phyloP scores from a whole-genome alignment of 2,329 filamentous ascomycete genomes.

The Fusarium sp. region DNA sequence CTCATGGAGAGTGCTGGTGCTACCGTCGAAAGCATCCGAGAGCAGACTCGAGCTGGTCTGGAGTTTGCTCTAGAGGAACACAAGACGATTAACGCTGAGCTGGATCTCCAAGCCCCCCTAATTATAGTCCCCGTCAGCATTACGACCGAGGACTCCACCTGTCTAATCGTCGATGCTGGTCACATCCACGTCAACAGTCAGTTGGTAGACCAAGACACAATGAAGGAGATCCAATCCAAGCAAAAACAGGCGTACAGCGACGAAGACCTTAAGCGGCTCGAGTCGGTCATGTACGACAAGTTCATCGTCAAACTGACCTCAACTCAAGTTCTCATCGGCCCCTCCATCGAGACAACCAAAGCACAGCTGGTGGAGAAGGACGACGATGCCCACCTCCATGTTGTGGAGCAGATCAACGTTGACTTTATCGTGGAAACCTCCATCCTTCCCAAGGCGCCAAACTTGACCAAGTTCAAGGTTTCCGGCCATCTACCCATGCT shows the following conservation, averaged over 20 bases:
- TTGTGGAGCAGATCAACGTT: slow-evolving; percentile 97
- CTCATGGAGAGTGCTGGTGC: slow-evolving; percentile 96
- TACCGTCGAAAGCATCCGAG: slow-evolving; percentile 93
- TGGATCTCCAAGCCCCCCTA: slow-evolving; percentile 94
- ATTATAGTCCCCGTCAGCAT: slow-evolving; percentile 98
- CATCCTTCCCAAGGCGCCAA: slow-evolving; percentile 95
- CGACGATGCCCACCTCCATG: slow-evolving; percentile 81
- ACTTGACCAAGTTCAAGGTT: slow-evolving; percentile 91
- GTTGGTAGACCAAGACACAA: slow-evolving; percentile 90
- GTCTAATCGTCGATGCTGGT: slow-evolving; percentile 95
- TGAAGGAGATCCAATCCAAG: slow-evolving; percentile 92
- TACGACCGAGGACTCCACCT: slow-evolving; percentile 83
- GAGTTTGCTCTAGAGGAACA: slow-evolving; percentile 98
- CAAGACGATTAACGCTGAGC: slow-evolving; percentile 96
- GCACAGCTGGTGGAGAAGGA: slow-evolving; percentile 80
- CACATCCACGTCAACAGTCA: slow-evolving; percentile 96
- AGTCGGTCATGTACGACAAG: slow-evolving; percentile 97
- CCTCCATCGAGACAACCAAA: slow-evolving; percentile 92
- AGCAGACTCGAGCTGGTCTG: slow-evolving; percentile 95
- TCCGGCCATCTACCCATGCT: slow-evolving; percentile 93
- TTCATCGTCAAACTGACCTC: slow-evolving; percentile 94
- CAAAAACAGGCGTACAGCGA: slow-evolving; percentile 90
- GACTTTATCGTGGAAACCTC: slow-evolving; percentile 97
- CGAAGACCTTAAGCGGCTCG: slow-evolving; percentile 88
- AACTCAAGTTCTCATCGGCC: slow-evolving; percentile 95